Evolutionary conservation across 1,284 basidiomycete genomes (phyloP).

Genomic region (Papiliotrema laurentii): DNA sequence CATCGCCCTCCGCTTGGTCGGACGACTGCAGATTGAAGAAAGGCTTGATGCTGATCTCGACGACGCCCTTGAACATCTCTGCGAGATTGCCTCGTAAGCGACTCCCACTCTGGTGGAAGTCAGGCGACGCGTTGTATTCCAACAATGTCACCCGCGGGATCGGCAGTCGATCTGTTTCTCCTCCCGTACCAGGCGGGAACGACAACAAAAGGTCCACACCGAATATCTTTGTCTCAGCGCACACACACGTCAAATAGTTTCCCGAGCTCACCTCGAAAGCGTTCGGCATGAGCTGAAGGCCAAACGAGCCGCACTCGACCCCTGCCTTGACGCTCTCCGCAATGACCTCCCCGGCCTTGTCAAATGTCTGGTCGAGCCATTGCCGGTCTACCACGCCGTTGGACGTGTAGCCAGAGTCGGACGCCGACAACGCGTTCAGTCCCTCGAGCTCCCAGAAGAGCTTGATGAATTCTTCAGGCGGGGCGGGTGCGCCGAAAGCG

Average conservation of each 20-base stretch:
- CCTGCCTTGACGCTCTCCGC: slow-evolving; percentile 82
- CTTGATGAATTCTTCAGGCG: slow-evolving; percentile 54
- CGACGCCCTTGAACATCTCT: slow-evolving; percentile 71
- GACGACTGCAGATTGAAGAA: slow-evolving; percentile 46
- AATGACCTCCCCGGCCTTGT: slow-evolving; percentile 63
- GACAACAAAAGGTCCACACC: slow-evolving; percentile 86
- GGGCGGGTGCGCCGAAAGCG: slow-evolving; percentile 49
- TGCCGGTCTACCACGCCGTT: slow-evolving; percentile 42
- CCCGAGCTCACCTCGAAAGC: slow-evolving; percentile 67
- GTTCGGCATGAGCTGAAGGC: slow-evolving; percentile 70
- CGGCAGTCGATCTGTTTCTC: slow-evolving; percentile 43
- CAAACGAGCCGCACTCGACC: slow-evolving; percentile 58
- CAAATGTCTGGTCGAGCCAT: slow-evolving; percentile 59
- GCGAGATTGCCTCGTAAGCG: slow-evolving; percentile 68
- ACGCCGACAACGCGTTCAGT: slow-evolving; percentile 49
- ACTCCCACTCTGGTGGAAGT: slow-evolving; percentile 89
- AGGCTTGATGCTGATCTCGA: slow-evolving; percentile 63
- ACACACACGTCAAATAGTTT: not conserved
- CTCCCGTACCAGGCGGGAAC: slow-evolving; percentile 41
- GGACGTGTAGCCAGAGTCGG: slow-evolving; percentile 9
- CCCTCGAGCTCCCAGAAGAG: slow-evolving; percentile 73
- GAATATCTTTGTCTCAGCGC: no score
- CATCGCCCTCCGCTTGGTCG: slow-evolving; percentile 16
- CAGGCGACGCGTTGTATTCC: slow-evolving; percentile 93
- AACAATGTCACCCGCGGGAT: slow-evolving; percentile 63